These are phyloP conservation scores for Usnea hakonensis DNA, from an alignment of 495 filamentous ascomycete species.

Conservation along the genomic window DNA sequence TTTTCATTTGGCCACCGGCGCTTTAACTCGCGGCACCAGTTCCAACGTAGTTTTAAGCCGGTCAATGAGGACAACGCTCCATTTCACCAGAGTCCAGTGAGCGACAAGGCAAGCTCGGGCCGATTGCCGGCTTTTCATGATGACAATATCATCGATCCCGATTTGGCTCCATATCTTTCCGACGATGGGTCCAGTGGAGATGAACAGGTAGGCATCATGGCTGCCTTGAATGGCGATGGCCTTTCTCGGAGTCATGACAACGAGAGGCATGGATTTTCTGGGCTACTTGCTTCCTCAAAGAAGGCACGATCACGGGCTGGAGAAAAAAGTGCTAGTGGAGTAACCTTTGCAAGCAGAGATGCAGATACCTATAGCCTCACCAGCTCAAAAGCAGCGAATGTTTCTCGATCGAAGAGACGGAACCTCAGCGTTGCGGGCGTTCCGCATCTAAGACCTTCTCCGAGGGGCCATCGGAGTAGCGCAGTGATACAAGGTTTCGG, in stretches of 20 bases:
- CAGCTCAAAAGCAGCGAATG: constrained; percentile 49
- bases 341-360: constrained; percentile 56
- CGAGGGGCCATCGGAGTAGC: constrained; percentile 45
- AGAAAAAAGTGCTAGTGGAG: constrained; percentile 58
- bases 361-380: constrained; percentile 50
- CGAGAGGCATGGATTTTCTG: constrained; percentile 46
- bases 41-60: constrained; percentile 49
- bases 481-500: constrained; percentile 10
- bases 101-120: constrained; percentile 56
- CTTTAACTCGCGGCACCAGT: constrained; percentile 69
- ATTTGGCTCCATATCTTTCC: constrained; percentile 89
- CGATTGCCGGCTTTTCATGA: constrained; percentile 86
- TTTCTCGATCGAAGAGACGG: constrained; percentile 52
- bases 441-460: constrained; percentile 59
- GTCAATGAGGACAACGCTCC: constrained; percentile 75
- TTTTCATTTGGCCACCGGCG: constrained; percentile 70
- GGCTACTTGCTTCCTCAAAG: constrained; percentile 56
- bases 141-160: constrained; percentile 97
- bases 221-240: constrained; percentile 52
- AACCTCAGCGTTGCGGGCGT: constrained; percentile 74
- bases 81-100: constrained; percentile 66
- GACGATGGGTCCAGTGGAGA: constrained; percentile 89
- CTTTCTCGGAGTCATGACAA: constrained; percentile 45
- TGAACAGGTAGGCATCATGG: constrained; percentile 80
- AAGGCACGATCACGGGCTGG: constrained; percentile 64